Percentiles rank a stretch among this genome's conserved stretches.
These are phyloP conservation scores for Citrus maxima DNA, from an alignment of 345 rosid species.

Conservation along the genomic window DNA sequence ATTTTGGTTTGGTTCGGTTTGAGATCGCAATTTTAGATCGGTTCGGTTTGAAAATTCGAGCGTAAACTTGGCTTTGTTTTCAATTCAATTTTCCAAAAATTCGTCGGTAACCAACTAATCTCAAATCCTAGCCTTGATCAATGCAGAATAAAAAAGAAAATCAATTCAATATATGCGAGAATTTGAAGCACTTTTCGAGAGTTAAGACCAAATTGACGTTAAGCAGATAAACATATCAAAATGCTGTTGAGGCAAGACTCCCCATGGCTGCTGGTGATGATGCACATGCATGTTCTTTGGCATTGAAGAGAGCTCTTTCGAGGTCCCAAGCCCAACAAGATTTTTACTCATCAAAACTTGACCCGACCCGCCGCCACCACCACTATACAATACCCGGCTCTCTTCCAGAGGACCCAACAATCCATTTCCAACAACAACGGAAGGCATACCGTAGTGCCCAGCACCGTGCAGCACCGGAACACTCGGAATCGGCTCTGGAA, in stretches of 20 bases:
- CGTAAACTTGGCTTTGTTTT: too few relatives aligned
- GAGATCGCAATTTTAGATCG: too few relatives aligned
- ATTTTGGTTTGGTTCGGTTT: too few relatives aligned
- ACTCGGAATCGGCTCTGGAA: conserved; percentile 17
- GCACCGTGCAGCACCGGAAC: conserved; percentile 37
- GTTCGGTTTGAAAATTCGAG: too few relatives aligned
- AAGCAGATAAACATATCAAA: too few relatives aligned
- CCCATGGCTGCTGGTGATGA: conserved; percentile 13
- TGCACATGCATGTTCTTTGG: conserved; percentile 35
- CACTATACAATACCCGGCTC: conserved; percentile 10
- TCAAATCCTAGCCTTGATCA: too few relatives aligned
- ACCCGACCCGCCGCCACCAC: conserved; percentile 35
- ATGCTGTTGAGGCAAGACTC: conserved; percentile 11
- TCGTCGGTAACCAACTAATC: too few relatives aligned
- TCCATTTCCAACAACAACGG: conserved; percentile 19
- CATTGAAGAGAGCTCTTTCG: conserved; percentile 87
- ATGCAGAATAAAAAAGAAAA: too few relatives aligned
- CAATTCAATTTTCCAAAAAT: too few relatives aligned
- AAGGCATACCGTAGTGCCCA: conserved; percentile 20
- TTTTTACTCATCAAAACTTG: conserved; percentile 27
- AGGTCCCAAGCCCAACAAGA: conserved; percentile 42
- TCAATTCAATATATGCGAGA: too few relatives aligned
- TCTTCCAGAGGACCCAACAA: conserved; percentile 22
- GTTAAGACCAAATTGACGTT: too few relatives aligned
- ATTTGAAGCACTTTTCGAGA: too few relatives aligned